Evolutionary conservation across 805 yeast species (phyloP).

Genomic region (Yamadazyma olivae): DNA sequence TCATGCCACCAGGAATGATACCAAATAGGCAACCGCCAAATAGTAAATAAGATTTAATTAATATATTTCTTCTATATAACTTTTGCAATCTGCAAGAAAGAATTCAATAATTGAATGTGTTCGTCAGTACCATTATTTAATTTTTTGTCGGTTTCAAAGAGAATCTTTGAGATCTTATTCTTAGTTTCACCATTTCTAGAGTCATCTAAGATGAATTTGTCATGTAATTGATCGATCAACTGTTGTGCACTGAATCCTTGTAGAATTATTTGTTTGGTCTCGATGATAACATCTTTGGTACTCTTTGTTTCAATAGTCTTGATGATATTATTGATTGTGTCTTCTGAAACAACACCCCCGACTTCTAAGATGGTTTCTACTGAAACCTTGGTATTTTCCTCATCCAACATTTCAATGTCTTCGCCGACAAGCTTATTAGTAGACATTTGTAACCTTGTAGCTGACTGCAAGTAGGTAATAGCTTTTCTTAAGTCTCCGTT

Average conservation of each 20-base stretch:
- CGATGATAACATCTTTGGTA: constrained; percentile 28
- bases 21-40: constrained; percentile 31
- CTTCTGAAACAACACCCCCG: constrained; percentile 69
- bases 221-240: constrained; percentile 69
- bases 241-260: constrained; percentile 83
- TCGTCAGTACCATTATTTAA: constrained; percentile 88
- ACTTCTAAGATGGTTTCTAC: constrained; percentile 56
- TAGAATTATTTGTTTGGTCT: constrained; percentile 48
- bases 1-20: constrained; percentile 32
- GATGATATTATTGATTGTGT: constrained; percentile 41
- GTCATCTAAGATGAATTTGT: constrained; percentile 56
- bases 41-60: no score
- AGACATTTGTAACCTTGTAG: constrained; percentile 36
- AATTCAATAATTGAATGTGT: constrained; percentile 72
- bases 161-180: constrained; percentile 55
- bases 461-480: constrained; percentile 84
- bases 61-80: no score
- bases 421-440: constrained; percentile 12
- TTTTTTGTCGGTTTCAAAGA: constrained; percentile 74
- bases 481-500: constrained; percentile 93
- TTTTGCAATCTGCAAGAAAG: constrained; percentile 36
- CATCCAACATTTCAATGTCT: constrained; percentile 25
- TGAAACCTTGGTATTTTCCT: constrained; percentile 34
- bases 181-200: constrained; percentile 51
- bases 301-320: constrained; percentile 24